Evolutionary conservation across 169 alveolate genomes (phyloP), one percentile per base, ranked within the genome.

Genomic region (Plasmodium berghei): DNA sequence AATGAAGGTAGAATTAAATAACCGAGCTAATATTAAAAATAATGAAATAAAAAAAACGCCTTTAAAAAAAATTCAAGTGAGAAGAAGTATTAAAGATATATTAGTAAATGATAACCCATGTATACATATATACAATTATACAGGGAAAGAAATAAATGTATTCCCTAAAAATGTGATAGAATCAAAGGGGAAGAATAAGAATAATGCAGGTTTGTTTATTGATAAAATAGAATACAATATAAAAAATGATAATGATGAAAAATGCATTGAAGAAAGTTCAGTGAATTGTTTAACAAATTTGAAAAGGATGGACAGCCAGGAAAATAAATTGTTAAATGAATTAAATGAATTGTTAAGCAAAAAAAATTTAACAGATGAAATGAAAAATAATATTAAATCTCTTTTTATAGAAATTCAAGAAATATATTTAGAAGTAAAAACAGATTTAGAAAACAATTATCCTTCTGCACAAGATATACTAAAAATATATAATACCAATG

Each of bases 381-480:
- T 63, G 75, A 75, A 75, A 63, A 62, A 75, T 63, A 64, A 75
- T 49, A 75, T 75, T 45, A 75, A 62, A 75, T 45, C 89, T 10
- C 89, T 75, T 55, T 75, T n/a, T 26, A 61, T 75, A 28, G 55
- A 75, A 75, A 75, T 75, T 10, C 89, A 75, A 40, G 77, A 75
- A 63, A 62, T 75, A 1, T 75, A 75, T 75, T 63, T 75, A 42
- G 75, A 63, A 64, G 26, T 75, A 62, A 75, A 75, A 75, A 75
- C 63, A 6, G 89, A 75, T 54, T 26, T 75, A 75, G 63, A 75
- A 46, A 75, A 16, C 20, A 75, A 75, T 58, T 63, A 16, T 16
- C 89, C 89, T 1, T 46, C 89, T 46, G 26, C 89, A 14, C 58
- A 75, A 42, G 89, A 75, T 12, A 62, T 75, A 26, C 9, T 75